Percentiles rank a stretch among this genome's conserved stretches.
phyloP scores from a whole-genome alignment of 768 basidiomycete species.

The Ramaria sp. region DNA sequence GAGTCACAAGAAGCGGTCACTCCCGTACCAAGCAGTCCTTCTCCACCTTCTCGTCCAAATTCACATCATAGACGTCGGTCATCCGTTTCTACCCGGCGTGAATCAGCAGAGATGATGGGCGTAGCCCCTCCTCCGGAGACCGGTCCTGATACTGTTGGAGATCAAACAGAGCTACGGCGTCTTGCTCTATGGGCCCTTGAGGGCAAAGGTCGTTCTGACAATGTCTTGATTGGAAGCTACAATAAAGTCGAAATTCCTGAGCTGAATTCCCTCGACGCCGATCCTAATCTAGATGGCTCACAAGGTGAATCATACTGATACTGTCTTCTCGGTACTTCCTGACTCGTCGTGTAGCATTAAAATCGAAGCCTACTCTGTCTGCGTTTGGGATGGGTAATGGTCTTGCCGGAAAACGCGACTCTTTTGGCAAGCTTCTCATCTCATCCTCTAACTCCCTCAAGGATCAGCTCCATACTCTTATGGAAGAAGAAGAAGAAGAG shows the following conservation, averaged over 20 bases:
- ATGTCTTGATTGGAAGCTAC: constrained; percentile 24
- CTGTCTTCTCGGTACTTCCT: not conserved
- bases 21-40: constrained; percentile 1
- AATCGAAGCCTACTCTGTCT: constrained; percentile 43
- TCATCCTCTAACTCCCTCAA: constrained; percentile 50
- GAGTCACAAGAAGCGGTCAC: constrained; percentile 15
- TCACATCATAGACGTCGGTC: constrained; percentile 82
- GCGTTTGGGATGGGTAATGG: constrained; percentile 32
- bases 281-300: constrained; percentile 11
- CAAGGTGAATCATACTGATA: not conserved
- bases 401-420: constrained; percentile 62
- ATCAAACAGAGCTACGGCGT: constrained; percentile 70
- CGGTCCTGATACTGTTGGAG: constrained; percentile 51
- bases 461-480: constrained; percentile 65
- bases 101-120: constrained; percentile 89
- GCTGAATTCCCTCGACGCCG: constrained; percentile 21
- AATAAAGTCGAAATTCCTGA: constrained; percentile 81
- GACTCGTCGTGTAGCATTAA: constrained; percentile 34
- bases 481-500: constrained; percentile 85
- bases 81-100: constrained; percentile 80
- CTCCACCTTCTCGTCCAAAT: constrained; percentile 39
- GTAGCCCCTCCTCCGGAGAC: constrained; percentile 36
- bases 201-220: constrained; percentile 48
- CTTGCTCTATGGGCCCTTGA: constrained; percentile 82
- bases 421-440: constrained; percentile 55